These are phyloP conservation scores for Chrysopogon serrulatus DNA, from an alignment of 176 grass and related monocot genomes.

Conservation along the genomic window DNA sequence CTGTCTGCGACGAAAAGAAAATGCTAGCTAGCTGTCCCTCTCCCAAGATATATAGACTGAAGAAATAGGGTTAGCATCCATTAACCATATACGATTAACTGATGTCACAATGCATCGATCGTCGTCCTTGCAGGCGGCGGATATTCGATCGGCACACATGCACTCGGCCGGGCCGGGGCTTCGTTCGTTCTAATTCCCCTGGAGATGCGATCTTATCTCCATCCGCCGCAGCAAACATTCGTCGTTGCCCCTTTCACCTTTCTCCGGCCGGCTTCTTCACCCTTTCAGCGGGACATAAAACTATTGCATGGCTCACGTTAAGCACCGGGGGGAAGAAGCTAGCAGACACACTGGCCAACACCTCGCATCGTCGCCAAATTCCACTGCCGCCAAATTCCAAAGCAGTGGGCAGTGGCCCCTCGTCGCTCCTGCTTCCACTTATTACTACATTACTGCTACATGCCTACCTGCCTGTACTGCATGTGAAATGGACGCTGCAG, in stretches of 20 bases:
- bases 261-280: background rate
- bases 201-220: conserved; percentile 43
- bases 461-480: background rate
- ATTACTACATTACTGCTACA: too few species aligned
- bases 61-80: background rate
- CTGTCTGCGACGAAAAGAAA: background rate
- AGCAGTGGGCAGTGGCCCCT: background rate
- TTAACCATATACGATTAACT: background rate
- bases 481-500: conserved; percentile 29
- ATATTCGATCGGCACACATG: background rate
- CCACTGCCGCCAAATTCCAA: background rate
- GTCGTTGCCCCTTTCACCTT: background rate
- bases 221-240: conserved; percentile 37
- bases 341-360: conserved; percentile 22
- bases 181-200: conserved; percentile 1
- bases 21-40: too few species aligned
- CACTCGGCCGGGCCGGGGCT: background rate
- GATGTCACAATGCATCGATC: background rate
- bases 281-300: conserved; percentile 17
- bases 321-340: background rate
- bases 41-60: too few species aligned
- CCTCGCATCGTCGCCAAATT: conserved; percentile 14
- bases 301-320: conserved; percentile 19
- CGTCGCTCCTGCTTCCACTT: conserved; percentile 34
- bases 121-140: background rate